These are phyloP conservation scores for Fagus crenata DNA, from an alignment of 306 rosid genomes.

Conservation along the genomic window DNA sequence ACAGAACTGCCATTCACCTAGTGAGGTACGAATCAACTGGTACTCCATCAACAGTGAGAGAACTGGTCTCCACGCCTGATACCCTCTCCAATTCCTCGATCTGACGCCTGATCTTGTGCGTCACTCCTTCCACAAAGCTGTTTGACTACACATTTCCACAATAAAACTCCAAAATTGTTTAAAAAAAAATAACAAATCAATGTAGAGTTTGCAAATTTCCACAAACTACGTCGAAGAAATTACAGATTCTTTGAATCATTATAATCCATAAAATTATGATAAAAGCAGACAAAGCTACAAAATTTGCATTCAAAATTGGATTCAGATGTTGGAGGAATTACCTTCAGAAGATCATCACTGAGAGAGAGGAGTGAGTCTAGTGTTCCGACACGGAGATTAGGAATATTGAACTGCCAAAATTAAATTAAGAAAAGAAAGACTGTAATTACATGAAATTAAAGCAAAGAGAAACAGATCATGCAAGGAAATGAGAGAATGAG, in stretches of 20 bases:
- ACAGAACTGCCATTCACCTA: slow-evolving; percentile 40
- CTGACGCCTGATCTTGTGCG: slow-evolving; percentile 94
- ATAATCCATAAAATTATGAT: not conserved
- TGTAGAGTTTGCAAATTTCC: not conserved
- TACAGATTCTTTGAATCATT: not conserved
- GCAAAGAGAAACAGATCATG: slow-evolving; percentile 34
- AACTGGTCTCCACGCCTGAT: slow-evolving; percentile 62
- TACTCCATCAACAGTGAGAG: slow-evolving; percentile 88
- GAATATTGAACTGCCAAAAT: slow-evolving; percentile 67
- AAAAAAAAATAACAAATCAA: slow-evolving; percentile 16
- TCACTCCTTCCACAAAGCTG: slow-evolving; percentile 80
- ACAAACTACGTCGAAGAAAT: not conserved
- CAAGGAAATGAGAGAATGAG: not conserved
- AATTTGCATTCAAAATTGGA: not conserved
- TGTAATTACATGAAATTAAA: not conserved
- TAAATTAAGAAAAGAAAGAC: not conserved
- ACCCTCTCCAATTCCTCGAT: slow-evolving; percentile 82
- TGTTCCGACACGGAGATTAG: slow-evolving; percentile 96
- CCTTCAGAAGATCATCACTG: slow-evolving; percentile 96
- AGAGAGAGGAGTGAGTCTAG: slow-evolving; percentile 97
- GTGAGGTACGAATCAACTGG: slow-evolving; percentile 97
- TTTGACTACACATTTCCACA: slow-evolving; percentile 56
- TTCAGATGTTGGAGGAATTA: slow-evolving; percentile 16
- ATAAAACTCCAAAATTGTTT: slow-evolving; percentile 7
- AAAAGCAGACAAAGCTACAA: not conserved